phyloP scores from a whole-genome alignment of 2,329 filamentous ascomycete species.

The Aureobasidium pullulans region DNA sequence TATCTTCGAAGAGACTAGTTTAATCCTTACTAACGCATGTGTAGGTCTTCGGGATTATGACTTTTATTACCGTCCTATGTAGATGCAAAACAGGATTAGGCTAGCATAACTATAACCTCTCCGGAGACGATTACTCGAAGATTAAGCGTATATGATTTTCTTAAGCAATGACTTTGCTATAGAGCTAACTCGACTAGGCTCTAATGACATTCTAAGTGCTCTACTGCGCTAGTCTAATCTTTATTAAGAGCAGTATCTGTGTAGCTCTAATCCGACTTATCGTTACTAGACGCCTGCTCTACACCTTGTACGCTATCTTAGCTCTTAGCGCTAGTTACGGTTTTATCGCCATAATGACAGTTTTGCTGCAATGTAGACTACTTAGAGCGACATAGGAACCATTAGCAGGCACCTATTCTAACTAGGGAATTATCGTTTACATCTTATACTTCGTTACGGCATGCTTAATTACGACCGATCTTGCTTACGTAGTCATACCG shows the following conservation, averaged over 20 bases:
- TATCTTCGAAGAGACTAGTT: neutral
- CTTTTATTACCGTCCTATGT: neutral
- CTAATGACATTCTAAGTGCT: slow-evolving; percentile 3
- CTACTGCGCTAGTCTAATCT: slow-evolving; percentile 12
- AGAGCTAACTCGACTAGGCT: neutral
- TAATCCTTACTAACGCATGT: neutral
- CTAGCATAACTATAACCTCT: slow-evolving; percentile 8
- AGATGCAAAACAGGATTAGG: slow-evolving; percentile 14
- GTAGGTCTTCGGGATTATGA: slow-evolving; percentile 9
- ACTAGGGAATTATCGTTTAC: neutral
- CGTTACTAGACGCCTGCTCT: neutral
- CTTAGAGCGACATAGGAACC: slow-evolving; percentile 6
- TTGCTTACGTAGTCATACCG: slow-evolving; percentile 11
- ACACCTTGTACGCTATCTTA: slow-evolving; percentile 8
- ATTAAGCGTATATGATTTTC: slow-evolving; percentile 7
- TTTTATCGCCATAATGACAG: neutral
- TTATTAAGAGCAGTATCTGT: slow-evolving; percentile 14
- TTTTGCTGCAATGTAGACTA: neutral
- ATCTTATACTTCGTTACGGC: slow-evolving; percentile 13
- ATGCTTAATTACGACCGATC: slow-evolving; percentile 8
- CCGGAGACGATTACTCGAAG: neutral
- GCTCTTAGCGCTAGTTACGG: slow-evolving; percentile 5
- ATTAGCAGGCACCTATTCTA: neutral
- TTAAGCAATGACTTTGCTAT: neutral
- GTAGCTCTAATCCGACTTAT: slow-evolving; percentile 11